Percentiles rank a stretch among this genome's conserved stretches.
These are phyloP conservation scores for Amanita molliuscula DNA, from an alignment of 768 basidiomycete genomes.

Conservation along the genomic window DNA sequence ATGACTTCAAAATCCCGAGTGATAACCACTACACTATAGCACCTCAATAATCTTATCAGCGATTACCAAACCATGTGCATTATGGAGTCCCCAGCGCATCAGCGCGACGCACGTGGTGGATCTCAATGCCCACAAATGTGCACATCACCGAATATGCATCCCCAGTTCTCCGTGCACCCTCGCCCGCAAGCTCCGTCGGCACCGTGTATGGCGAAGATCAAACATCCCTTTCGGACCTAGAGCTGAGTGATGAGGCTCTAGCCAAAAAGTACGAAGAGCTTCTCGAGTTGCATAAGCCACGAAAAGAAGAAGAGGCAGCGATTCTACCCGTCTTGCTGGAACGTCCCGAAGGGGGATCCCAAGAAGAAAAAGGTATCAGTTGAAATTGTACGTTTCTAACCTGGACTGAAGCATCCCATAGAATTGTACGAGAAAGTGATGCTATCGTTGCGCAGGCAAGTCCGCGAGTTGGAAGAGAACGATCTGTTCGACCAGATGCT, in stretches of 20 bases:
- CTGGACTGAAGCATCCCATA: constrained; percentile 6
- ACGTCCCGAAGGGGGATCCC: constrained; percentile 16
- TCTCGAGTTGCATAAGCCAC: constrained; percentile 24
- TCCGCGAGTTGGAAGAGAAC: constrained; percentile 34
- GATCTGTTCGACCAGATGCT: constrained; percentile 39
- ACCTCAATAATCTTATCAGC: neutral
- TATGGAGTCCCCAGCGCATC: neutral
- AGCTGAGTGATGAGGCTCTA: constrained; percentile 29
- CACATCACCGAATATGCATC: constrained; percentile 36
- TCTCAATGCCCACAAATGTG: constrained; percentile 14
- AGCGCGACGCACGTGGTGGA: neutral
- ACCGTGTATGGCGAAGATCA: constrained; percentile 35
- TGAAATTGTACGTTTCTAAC: neutral
- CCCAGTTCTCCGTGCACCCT: constrained; percentile 36
- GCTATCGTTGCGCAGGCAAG: constrained; percentile 22
- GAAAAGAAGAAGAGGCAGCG: constrained; percentile 30
- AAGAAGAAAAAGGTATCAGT: constrained; percentile 25
- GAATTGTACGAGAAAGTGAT: constrained; percentile 27
- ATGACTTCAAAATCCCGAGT: constrained; percentile 11
- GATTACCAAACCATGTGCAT: neutral
- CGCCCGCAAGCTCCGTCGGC: constrained; percentile 43
- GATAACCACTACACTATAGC: constrained; percentile 15
- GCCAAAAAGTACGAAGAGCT: constrained; percentile 32
- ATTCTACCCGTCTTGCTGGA: constrained; percentile 27
- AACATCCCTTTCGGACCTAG: constrained; percentile 35